Evolutionary conservation across 2,329 filamentous ascomycete genomes (phyloP), one percentile per base, ranked within the genome.

Genomic region (Verticillium nubilum): DNA sequence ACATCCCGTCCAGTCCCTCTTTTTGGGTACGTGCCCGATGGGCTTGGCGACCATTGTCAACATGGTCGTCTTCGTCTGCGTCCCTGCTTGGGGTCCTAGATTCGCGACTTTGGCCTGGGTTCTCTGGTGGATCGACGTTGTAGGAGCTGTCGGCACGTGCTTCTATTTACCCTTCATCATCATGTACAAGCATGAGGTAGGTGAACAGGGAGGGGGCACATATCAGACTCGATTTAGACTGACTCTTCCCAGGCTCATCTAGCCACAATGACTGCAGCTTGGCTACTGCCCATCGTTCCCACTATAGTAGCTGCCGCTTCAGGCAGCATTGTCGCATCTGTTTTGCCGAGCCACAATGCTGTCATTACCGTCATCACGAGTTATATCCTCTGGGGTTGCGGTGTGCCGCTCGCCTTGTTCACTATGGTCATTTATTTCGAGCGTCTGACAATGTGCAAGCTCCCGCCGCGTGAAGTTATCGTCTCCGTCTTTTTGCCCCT

Each of bases 331-430:
- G 60, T 62, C 17, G 61, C 61, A 2, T 57, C 59, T 12, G 61
- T 53, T 10, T 37, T 59, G 17, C 27, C 55, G 6, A 58, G 57
- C 15, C 57, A 52, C 37, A 54, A 62, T 33, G 55, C 59, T 4
- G 57, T 59, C 23, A 81, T 80, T 37, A 91, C 88, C 0, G 66
- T 91, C 25, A 73, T 90, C 19, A 77, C 77, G 15, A 86, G 80
- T 4, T 91, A 90, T 67, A 75, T 89, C 17, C 81, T 91, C 64
- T 90, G 86, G 86, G 87, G 87, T 0, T 83, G 85, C 60, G 85
- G 86, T 5, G 78, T 81, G 50, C 80, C 89, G 23, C 74, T 90
- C 28, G 84, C 84, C 15, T 80, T 91, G 42, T 73, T 78, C 3
- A 77, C 86, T 25, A 71, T 88, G 12, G 80, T 80, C 25, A 81